phyloP scores from a whole-genome alignment of 2,329 filamentous ascomycete genomes.

The Rosellinia necatrix region DNA sequence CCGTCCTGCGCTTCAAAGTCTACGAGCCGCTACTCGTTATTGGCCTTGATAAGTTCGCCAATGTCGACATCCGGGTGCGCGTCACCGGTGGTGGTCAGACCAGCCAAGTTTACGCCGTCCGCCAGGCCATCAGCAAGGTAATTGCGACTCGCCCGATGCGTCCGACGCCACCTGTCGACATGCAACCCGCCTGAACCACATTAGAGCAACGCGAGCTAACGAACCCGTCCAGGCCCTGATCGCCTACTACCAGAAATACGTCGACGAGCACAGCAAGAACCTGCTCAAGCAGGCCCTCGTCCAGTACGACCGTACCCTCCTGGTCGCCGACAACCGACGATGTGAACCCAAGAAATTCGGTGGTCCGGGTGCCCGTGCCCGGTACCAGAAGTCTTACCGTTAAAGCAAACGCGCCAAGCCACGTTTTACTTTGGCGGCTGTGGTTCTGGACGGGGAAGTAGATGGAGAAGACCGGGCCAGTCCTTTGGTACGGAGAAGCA shows the following conservation, averaged over 20 bases:
- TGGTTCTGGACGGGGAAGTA: conserved; percentile 26
- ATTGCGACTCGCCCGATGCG: conserved; percentile 1
- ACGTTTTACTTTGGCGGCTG: conserved; percentile 30
- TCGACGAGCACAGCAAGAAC: conserved; percentile 99
- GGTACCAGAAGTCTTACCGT: conserved; percentile 99
- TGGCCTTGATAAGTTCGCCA: conserved; percentile 94
- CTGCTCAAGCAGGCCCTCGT: conserved; percentile 96
- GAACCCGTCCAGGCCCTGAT: conserved; percentile 60
- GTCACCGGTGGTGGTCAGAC: conserved; percentile 92
- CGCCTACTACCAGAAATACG: conserved; percentile 99
- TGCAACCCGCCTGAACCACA: background rate
- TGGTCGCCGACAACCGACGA: conserved; percentile 98
- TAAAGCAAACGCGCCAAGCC: conserved; percentile 54
- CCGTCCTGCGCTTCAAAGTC: conserved; percentile 94
- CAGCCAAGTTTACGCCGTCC: conserved; percentile 82
- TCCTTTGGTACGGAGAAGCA: conserved; percentile 41
- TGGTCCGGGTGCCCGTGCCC: conserved; percentile 90
- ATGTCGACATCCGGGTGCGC: conserved; percentile 96
- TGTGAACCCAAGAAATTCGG: conserved; percentile 99
- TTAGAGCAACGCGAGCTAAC: background rate
- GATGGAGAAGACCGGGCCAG: conserved; percentile 36
- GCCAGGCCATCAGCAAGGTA: conserved; percentile 88
- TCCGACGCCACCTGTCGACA: background rate
- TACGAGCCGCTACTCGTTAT: conserved; percentile 98
- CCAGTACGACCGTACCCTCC: conserved; percentile 93